Base-by-base conservation (phyloP, 495 filamentous ascomycete genomes). In the Annulohypoxylon maeteangense region DNA sequence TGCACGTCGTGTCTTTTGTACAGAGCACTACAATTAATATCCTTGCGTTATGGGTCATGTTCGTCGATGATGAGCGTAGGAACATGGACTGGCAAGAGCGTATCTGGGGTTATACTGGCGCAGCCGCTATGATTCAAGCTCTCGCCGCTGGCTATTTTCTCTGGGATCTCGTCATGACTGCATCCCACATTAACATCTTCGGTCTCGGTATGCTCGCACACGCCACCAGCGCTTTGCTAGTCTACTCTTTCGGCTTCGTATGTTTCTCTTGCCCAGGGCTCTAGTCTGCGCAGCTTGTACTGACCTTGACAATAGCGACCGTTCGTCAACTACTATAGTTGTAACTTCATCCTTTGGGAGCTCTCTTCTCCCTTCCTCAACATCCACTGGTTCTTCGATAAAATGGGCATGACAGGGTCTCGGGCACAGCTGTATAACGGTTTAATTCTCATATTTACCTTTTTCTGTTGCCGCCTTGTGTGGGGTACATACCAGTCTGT, bases 311-410 rank as follows among this genome's bases (percentile, higher is more conserved):
- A 44, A 71, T 77, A 98, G 94, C 85, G 93, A 68, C 95, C 95
- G 0, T 97, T 97, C 77, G 83, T 97, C 70, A 97, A 97, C 82
- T 98, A 89, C 84, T 98, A 97, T 81, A 92, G 89, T 59, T 86
- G 90, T 16, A 88, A 89, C 57, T 98, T 99, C 83, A 93, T 99
- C 75, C 93, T 99, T 74, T 99, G 97, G 86, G 95, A 99, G 83
- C 91, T 99, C 62, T 97, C 93, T 59, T 91, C 89, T 72, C 93
- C 93, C 12, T 95, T 97, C 83, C 89, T 96, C 75, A 96, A 97
- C 79, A 92, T 98, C 81, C 95, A 99, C 86, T 99, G 95, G 95
- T 98, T 99, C 87, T 94, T 91, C 76, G 95, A 99, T 84, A 99
- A 99, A 82, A 85, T 98, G 74, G 89, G 92, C 78, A 90, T 97